phyloP scores from a whole-genome alignment of 148 eudicot genomes.

The Cornus florida region DNA sequence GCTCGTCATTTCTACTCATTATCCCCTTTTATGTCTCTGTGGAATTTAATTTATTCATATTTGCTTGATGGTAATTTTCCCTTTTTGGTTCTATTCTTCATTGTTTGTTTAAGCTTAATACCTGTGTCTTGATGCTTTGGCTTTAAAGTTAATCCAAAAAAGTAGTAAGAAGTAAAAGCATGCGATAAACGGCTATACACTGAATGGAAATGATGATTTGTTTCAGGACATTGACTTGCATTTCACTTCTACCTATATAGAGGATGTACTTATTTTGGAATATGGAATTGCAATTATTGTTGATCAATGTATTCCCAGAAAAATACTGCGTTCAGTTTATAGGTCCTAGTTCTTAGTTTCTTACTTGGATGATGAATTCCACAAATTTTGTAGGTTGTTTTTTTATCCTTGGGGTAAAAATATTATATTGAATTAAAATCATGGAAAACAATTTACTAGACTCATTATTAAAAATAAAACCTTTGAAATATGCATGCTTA shows the following conservation, averaged over 20 bases:
- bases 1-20: slow-evolving; percentile 16
- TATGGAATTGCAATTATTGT: not conserved
- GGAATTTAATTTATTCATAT: not conserved
- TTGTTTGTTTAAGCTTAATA: not conserved
- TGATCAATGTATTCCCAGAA: not conserved
- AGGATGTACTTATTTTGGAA: not conserved
- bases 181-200: not conserved
- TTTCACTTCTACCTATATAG: not conserved
- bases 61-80: not conserved
- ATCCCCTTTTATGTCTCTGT: not conserved
- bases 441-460: no score
- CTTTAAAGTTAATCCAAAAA: not conserved
- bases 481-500: no score
- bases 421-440: no score
- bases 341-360: no score
- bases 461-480: no score
- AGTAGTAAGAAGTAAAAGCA: not conserved
- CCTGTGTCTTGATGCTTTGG: not conserved
- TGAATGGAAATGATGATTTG: not conserved
- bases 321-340: no score
- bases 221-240: not conserved
- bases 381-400: no score
- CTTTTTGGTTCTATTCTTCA: not conserved
- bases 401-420: no score
- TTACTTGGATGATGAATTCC: no score